Conservation (phyloP, 441 rosid species). For the Breynia disticha region DNA sequence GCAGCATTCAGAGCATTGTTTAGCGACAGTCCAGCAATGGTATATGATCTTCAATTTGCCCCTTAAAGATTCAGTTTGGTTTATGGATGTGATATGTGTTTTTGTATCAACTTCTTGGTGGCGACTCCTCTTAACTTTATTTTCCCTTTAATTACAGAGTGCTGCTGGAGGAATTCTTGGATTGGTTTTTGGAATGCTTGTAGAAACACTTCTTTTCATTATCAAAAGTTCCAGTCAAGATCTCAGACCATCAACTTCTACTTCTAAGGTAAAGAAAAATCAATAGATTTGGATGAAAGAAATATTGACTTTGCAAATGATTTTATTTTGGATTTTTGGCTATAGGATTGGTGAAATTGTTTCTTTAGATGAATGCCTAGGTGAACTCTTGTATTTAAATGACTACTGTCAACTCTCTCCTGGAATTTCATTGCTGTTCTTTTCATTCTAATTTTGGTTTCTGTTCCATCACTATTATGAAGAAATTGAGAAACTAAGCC, state of each 20-base stretch:
- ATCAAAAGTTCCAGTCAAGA: constrained; percentile 54
- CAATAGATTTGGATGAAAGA: constrained; percentile 20
- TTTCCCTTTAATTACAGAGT: constrained; percentile 34
- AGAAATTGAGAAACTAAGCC: too few relatives aligned
- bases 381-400: too few relatives aligned
- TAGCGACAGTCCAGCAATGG: constrained; percentile 56
- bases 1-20: constrained; percentile 80
- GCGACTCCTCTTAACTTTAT: not conserved
- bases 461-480: too few relatives aligned
- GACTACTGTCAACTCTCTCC: too few relatives aligned
- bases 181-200: constrained; percentile 76
- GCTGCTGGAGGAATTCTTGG: constrained; percentile 94
- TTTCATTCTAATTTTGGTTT: too few relatives aligned
- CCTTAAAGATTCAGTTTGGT: too few relatives aligned
- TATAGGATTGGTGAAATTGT: too few relatives aligned
- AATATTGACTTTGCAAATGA: too few relatives aligned
- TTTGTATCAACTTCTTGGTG: not conserved
- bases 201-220: constrained; percentile 80
- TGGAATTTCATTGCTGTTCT: too few relatives aligned
- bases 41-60: constrained; percentile 10
- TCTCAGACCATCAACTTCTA: constrained; percentile 20
- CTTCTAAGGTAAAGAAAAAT: constrained; percentile 55
- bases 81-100: not conserved
- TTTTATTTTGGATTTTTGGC: too few relatives aligned
- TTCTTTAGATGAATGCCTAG: too few relatives aligned